These are phyloP conservation scores for Leccinellum rugosiceps DNA, from an alignment of 768 basidiomycete genomes.

Conservation along the genomic window DNA sequence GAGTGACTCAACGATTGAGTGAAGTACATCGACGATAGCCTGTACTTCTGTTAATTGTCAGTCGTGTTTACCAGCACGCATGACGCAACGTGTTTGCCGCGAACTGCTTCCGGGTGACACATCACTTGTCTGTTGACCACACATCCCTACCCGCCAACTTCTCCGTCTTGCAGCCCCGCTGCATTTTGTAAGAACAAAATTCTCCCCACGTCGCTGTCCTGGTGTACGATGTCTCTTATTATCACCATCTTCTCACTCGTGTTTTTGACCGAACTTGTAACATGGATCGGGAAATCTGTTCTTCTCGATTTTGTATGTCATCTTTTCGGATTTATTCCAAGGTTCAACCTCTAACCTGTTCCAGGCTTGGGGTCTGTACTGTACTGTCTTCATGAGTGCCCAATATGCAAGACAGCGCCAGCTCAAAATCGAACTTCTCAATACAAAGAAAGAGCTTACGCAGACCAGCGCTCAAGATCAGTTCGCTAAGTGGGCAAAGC, in stretches of 20 bases:
- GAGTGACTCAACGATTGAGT: not conserved
- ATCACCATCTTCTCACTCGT: constrained; percentile 80
- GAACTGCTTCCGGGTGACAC: not conserved
- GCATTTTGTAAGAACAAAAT: constrained; percentile 5
- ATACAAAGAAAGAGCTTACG: constrained; percentile 78
- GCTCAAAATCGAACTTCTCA: constrained; percentile 78
- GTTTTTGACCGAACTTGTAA: constrained; percentile 77
- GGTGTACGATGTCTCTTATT: constrained; percentile 65
- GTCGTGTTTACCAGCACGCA: too few relatives aligned
- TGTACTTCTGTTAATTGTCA: too few relatives aligned
- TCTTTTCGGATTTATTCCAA: not conserved
- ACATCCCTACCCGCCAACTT: not conserved
- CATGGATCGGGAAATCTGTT: constrained; percentile 87
- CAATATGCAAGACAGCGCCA: constrained; percentile 56
- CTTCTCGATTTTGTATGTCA: constrained; percentile 73
- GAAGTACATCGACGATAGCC: not conserved
- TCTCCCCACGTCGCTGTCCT: not conserved
- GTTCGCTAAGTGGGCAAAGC: constrained; percentile 97
- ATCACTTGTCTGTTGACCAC: not conserved
- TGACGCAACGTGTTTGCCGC: constrained; percentile 17
- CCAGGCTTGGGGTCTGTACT: constrained; percentile 73
- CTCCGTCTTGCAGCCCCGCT: not conserved
- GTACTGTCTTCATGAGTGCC: constrained; percentile 58
- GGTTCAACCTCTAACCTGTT: constrained; percentile 3
- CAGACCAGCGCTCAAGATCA: constrained; percentile 95